phyloP scores from a whole-genome alignment of 1,284 basidiomycete species.

The Rhodotorula sp. region DNA sequence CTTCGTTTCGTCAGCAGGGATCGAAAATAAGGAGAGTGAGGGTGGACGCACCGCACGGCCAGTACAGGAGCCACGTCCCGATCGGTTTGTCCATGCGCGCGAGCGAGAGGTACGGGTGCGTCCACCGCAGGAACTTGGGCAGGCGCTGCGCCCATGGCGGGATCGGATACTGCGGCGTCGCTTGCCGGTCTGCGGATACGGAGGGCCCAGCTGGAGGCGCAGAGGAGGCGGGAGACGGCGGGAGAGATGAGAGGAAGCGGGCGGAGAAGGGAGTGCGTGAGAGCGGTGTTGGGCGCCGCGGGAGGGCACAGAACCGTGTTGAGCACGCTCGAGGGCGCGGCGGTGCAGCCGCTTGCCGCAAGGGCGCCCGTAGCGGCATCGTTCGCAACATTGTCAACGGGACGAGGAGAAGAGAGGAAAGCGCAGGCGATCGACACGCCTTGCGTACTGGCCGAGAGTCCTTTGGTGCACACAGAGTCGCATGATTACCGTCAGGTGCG shows the following conservation, averaged over 20 bases:
- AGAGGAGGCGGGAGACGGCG: background rate
- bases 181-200: no score
- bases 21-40: background rate
- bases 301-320: no score
- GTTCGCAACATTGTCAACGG: background rate
- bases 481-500: background rate
- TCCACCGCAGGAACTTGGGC: slow-evolving; percentile 32
- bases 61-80: slow-evolving; percentile 85
- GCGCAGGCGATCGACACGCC: background rate
- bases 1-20: background rate
- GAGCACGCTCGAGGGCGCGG: background rate
- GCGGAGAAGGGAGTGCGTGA: background rate
- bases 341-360: background rate
- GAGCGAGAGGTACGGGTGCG: slow-evolving; percentile 75
- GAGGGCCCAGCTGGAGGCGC: background rate
- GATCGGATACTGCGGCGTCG: slow-evolving; percentile 11
- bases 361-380: background rate
- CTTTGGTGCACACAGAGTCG: no score
- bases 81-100: slow-evolving; percentile 94
- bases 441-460: no score
- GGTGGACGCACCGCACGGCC: slow-evolving; percentile 76
- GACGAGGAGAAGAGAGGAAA: background rate
- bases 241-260: background rate
- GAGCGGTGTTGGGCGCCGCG: background rate
- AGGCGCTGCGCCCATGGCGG: slow-evolving; percentile 30